A percentile compares a stretch with the other conserved stretches of the same genome.
Evolutionary conservation across 164 flowering plant species (phyloP).

Genomic region (Houttuynia cordata): DNA sequence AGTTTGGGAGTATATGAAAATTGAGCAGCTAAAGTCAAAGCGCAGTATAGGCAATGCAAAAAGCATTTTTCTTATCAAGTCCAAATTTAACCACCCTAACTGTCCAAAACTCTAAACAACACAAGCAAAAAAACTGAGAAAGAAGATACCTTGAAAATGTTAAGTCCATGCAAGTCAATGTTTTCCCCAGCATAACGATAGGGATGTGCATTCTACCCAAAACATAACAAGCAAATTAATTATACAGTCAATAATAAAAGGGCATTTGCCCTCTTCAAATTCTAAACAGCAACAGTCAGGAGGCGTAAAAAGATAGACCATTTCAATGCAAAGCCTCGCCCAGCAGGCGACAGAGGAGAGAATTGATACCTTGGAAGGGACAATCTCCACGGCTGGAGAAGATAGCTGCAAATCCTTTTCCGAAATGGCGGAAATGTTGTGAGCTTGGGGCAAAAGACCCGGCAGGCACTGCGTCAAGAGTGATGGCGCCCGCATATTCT

Average conservation of each 20-base stretch:
- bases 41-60: no score
- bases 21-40: no score
- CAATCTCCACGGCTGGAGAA: constrained; percentile 83
- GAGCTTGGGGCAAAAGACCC: constrained; percentile 50
- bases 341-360: no score
- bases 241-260: neutral
- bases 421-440: constrained; percentile 28
- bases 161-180: constrained; percentile 59
- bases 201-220: constrained; percentile 44
- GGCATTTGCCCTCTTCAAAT: neutral
- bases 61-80: no score
- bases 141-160: constrained; percentile 53
- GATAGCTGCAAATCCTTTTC: constrained; percentile 54
- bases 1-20: no score
- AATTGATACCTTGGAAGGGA: constrained; percentile 70
- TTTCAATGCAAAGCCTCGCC: neutral
- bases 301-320: neutral
- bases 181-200: constrained; percentile 73
- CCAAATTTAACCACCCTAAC: no score
- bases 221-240: neutral
- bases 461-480: constrained; percentile 75
- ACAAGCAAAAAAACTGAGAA: neutral
- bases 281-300: neutral
- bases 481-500: constrained; percentile 66
- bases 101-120: neutral